Conservation (phyloP, 139 green algal species). For the Chlorella vulgaris region DNA sequence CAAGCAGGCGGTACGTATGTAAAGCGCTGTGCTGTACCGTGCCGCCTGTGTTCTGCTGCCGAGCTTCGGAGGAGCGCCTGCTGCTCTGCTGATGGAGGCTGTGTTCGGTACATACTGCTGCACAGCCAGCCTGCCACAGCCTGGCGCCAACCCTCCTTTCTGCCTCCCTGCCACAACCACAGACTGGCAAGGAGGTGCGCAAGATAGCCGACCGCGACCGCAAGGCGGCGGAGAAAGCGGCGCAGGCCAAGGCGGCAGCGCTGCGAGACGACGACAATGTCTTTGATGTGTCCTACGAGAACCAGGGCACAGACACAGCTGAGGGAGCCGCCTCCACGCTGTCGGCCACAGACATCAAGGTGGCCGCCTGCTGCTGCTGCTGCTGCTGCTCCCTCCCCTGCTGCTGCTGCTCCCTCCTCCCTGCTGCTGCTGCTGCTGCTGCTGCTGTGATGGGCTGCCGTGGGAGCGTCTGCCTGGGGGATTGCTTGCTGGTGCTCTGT, state of each 20-base stretch:
- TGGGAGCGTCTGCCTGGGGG: no score
- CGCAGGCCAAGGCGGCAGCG: slow-evolving; percentile 80
- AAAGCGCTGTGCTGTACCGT: not conserved
- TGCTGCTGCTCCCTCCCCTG: no score
- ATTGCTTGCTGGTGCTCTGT: no score
- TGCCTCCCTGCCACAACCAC: not conserved
- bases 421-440: no score
- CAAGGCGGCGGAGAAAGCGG: slow-evolving; percentile 78
- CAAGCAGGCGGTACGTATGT: not conserved
- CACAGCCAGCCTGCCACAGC: no score
- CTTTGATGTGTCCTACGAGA: slow-evolving; percentile 94
- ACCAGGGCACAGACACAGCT: slow-evolving; percentile 76
- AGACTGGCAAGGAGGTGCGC: slow-evolving; percentile 68
- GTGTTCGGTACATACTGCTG: no score
- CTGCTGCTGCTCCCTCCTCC: no score
- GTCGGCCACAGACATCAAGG: slow-evolving; percentile 93
- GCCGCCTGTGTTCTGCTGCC: not conserved
- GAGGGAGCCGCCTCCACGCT: slow-evolving; percentile 31
- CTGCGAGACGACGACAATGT: slow-evolving; percentile 95
- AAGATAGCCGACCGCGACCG: slow-evolving; percentile 88
- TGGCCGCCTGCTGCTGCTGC: no score
- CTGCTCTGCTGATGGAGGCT: no score
- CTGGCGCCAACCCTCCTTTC: no score
- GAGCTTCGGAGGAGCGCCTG: not conserved
- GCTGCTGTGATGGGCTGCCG: no score